Base-by-base conservation (phyloP, 208 protist genomes). In the Crithidia expoeki region DNA sequence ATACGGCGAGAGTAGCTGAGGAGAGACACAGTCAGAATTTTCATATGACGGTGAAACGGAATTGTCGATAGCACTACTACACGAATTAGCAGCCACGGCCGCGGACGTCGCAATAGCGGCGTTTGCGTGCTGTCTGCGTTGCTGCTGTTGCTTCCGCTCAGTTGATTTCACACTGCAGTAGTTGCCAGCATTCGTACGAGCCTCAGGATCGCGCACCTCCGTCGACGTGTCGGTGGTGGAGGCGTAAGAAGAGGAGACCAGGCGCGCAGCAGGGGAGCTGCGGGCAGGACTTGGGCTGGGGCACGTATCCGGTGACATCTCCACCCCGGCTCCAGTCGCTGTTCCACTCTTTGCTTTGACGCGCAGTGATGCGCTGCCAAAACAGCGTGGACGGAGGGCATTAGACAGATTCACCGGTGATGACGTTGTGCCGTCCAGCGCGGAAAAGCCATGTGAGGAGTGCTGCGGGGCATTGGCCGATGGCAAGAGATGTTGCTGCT, bases 1-100 rank as follows among this genome's bases (percentile, higher is more conserved):
- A n/a, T 55, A 67, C 25, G 61, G 33, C n/a, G 47, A 55, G 61
- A 67, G 47, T 33, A 57, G 30, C 34, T 57, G 46, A 1, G 61
- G 46, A 1, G 61, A 55, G 49, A 27, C 34, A 34, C 49, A 34
- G 34, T 67, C 59, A 0, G 55, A 23, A n/a, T 55, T 34, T 2
- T 55, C 47, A n/a, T 30, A 46, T 0, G 46, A 57, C 17, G 47
- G 47, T 1, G 34, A 56, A 2, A 23, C 0, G 27, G 17, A 14
- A 2, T 17, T n/a, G 32, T 38, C 44, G 9, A 42, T 25, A 17
- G 60, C 19, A 4, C 53, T 23, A 47, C 9, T 40, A 12, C 36
- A 12, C n/a, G n/a, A n/a, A n/a, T n/a, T n/a, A n/a, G n/a, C n/a
- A n/a, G n/a, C n/a, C n/a, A n/a, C n/a, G n/a, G n/a, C n/a, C n/a